Evolutionary conservation across 225 moss, liverwort and hornwort species (phyloP).

Genomic region (Takakia lepidozioides): DNA sequence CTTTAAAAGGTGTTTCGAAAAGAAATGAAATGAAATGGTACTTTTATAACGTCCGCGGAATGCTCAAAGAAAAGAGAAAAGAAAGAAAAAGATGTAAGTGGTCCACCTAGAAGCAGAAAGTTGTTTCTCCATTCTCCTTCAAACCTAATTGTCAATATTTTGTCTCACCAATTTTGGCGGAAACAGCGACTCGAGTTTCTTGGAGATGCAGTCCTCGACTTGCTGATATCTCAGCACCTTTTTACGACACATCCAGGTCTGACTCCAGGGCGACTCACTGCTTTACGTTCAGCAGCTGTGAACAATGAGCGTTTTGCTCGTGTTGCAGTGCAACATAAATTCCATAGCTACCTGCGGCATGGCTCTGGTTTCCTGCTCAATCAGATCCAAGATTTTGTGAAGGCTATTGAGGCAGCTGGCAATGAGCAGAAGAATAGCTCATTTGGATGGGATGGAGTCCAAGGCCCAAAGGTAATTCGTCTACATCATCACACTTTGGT

Average conservation of each 20-base stretch:
- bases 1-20: no score
- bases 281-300: slow-evolving; percentile 89
- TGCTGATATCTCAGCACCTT: slow-evolving; percentile 73
- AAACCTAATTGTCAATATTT: no score
- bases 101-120: no score
- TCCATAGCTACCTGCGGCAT: slow-evolving; percentile 79
- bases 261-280: slow-evolving; percentile 80
- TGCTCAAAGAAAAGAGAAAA: background rate
- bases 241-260: slow-evolving; percentile 66
- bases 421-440: slow-evolving; percentile 38
- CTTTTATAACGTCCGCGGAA: background rate
- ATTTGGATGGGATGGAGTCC: slow-evolving; percentile 81
- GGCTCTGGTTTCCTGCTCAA: slow-evolving; percentile 78
- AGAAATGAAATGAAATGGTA: no score
- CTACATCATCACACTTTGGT: no score
- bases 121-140: no score
- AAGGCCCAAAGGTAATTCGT: slow-evolving; percentile 96
- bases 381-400: slow-evolving; percentile 68
- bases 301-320: slow-evolving; percentile 99
- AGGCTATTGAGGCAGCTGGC: slow-evolving; percentile 27
- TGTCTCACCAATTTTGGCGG: no score
- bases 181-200: slow-evolving; percentile 87
- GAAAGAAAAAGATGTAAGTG: no score
- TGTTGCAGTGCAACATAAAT: slow-evolving; percentile 64
- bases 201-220: slow-evolving; percentile 96